These are phyloP conservation scores for Apophysomyces trapeziformis DNA, from an alignment of 371 early-diverging fungal species.

Conservation along the genomic window DNA sequence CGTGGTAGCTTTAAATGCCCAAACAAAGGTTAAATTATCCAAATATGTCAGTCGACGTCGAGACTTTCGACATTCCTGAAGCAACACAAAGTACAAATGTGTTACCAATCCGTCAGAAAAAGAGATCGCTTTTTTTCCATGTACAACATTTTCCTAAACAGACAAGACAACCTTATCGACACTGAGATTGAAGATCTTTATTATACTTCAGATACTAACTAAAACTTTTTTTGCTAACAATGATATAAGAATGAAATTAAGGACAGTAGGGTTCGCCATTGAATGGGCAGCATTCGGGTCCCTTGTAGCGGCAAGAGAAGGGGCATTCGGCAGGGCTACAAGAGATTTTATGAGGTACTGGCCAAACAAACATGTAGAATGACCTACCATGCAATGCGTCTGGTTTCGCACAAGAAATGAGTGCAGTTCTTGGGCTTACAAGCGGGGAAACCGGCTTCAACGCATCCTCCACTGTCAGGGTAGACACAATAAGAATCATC, in stretches of 20 bases:
- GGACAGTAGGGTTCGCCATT: conserved; percentile 33
- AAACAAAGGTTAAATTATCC: too few species aligned
- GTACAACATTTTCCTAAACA: too few species aligned
- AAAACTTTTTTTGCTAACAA: not conserved
- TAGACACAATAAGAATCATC: conserved; percentile 28
- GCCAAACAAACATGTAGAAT: not conserved
- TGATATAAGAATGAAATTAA: not conserved
- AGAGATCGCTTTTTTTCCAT: too few species aligned
- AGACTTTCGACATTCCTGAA: too few species aligned
- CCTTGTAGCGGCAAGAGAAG: conserved; percentile 29
- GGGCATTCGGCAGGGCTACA: conserved; percentile 29
- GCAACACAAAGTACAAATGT: too few species aligned
- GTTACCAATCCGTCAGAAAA: too few species aligned
- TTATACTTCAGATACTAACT: not conserved
- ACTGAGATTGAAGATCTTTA: too few species aligned
- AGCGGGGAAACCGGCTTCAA: conserved; percentile 23
- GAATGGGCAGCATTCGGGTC: conserved; percentile 37
- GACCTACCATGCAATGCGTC: conserved; percentile 24
- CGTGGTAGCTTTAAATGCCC: too few species aligned
- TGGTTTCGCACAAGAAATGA: conserved; percentile 11
- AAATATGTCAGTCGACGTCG: too few species aligned
- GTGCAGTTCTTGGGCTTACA: conserved; percentile 14
- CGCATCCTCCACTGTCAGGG: conserved; percentile 36
- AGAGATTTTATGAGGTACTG: not conserved
- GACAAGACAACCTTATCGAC: too few species aligned